These are phyloP conservation scores for Echinosophora koreensis DNA, from an alignment of 306 rosid genomes.

Conservation along the genomic window DNA sequence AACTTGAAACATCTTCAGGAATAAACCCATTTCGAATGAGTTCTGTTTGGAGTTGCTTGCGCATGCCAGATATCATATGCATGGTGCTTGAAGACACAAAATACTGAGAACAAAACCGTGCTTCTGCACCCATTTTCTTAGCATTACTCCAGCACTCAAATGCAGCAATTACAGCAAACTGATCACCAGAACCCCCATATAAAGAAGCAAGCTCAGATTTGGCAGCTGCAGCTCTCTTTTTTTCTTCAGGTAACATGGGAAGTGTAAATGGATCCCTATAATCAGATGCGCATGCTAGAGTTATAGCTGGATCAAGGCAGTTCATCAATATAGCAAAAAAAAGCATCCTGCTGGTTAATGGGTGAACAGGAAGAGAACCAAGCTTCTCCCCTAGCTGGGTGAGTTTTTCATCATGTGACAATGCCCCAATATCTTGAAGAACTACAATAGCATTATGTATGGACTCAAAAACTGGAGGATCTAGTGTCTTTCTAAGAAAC, in stretches of 20 bases:
- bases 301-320: conserved; percentile 96
- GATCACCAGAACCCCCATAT: conserved; percentile 89
- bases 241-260: conserved; percentile 75
- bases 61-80: conserved; percentile 80
- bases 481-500: conserved; percentile 81
- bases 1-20: conserved; percentile 57
- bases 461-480: conserved; percentile 88
- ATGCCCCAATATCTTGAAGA: conserved; percentile 96
- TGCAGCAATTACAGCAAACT: conserved; percentile 85
- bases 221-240: conserved; percentile 67
- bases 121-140: conserved; percentile 64
- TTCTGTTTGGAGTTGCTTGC: conserved; percentile 77
- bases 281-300: conserved; percentile 90
- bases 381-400: conserved; percentile 88
- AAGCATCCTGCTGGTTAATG: conserved; percentile 89
- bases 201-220: conserved; percentile 74
- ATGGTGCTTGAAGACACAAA: conserved; percentile 69
- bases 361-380: conserved; percentile 95
- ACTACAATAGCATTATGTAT: conserved; percentile 73
- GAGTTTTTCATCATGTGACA: conserved; percentile 75
- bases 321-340: conserved; percentile 88
- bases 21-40: conserved; percentile 76
- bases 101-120: conserved; percentile 68
- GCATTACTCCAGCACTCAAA: conserved; percentile 85
- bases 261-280: conserved; percentile 85